Evolutionary conservation across 352 stramenopile genomes (phyloP).

Genomic region (Elongisporangium anandrum): DNA sequence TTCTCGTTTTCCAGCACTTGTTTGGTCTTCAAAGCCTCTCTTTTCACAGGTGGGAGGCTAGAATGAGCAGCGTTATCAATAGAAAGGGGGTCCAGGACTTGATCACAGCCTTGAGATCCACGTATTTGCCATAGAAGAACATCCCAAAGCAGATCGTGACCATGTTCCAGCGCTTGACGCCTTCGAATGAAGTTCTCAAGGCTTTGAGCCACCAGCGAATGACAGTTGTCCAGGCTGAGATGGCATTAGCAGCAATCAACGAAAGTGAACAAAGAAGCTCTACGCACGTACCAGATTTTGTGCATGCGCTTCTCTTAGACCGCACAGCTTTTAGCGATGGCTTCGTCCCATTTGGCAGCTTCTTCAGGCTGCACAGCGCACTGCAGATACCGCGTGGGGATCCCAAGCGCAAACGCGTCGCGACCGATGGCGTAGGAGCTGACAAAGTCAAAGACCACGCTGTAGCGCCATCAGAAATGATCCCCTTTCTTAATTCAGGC

Average conservation of each 20-base stretch:
- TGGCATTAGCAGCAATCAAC: too few relatives aligned
- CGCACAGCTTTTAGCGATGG: slow-evolving; percentile 81
- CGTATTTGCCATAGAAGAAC: slow-evolving; percentile 31
- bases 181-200: slow-evolving; percentile 31
- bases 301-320: slow-evolving; percentile 95
- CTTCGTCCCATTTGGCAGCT: slow-evolving; percentile 86
- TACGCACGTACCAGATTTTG: slow-evolving; percentile 80
- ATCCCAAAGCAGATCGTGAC: slow-evolving; percentile 45
- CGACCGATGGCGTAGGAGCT: slow-evolving; percentile 91
- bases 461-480: slow-evolving; percentile 16
- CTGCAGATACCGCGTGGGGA: slow-evolving; percentile 88
- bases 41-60: slow-evolving; percentile 2
- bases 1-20: not conserved
- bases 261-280: too few relatives aligned
- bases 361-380: slow-evolving; percentile 39
- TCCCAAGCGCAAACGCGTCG: slow-evolving; percentile 86
- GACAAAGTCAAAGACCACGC: slow-evolving; percentile 95
- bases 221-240: too few relatives aligned
- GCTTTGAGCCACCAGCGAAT: slow-evolving; percentile 6
- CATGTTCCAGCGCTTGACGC: slow-evolving; percentile 38
- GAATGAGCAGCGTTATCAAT: too few relatives aligned
- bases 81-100: too few relatives aligned
- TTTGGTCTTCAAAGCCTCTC: not conserved
- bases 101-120: slow-evolving; percentile 9
- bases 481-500: too few relatives aligned